Conservation (phyloP, 495 filamentous ascomycete species). For the Penicillium turbatum region DNA sequence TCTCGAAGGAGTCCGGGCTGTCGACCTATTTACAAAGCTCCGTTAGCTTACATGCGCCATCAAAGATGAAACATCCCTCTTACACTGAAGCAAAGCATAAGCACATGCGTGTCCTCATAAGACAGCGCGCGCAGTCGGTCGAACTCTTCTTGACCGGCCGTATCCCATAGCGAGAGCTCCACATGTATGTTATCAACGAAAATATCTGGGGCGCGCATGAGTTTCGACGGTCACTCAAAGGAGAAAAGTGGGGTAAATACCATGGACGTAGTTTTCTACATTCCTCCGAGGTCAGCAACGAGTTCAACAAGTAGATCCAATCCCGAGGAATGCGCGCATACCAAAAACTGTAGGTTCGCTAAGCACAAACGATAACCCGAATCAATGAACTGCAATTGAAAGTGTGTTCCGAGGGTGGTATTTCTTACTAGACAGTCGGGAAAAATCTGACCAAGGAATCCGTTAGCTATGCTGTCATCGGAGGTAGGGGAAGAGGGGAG, state of each 20-base stretch:
- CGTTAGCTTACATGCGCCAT: conserved; percentile 6
- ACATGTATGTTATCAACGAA: conserved; percentile 96
- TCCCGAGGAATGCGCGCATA: conserved; percentile 30
- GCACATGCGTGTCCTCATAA: conserved; percentile 96
- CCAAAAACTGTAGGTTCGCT: conserved; percentile 94
- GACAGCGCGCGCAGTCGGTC: conserved; percentile 91
- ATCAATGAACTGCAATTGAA: conserved; percentile 24
- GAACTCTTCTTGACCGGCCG: conserved; percentile 98
- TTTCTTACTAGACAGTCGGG: conserved; percentile 85
- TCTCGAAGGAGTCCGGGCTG: conserved; percentile 92
- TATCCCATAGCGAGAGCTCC: conserved; percentile 97
- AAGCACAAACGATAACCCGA: conserved; percentile 7
- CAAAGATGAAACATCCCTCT: neutral
- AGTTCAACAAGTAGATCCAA: neutral
- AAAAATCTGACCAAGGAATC: conserved; percentile 63
- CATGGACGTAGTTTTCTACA: conserved; percentile 95
- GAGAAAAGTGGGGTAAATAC: conserved; percentile 39
- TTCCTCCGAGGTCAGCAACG: conserved; percentile 27
- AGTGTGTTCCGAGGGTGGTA: neutral
- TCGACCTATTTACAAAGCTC: conserved; percentile 56
- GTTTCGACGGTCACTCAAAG: neutral
- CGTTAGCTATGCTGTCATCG: conserved; percentile 19
- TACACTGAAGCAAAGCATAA: conserved; percentile 97
- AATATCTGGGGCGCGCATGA: conserved; percentile 61
- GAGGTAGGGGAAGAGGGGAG: conserved; percentile 3